A percentile compares a stretch with the other conserved stretches of the same genome.
Evolutionary conservation across 75 land plant genomes (phyloP).

Genomic region (Adiantum capillusveneris): DNA sequence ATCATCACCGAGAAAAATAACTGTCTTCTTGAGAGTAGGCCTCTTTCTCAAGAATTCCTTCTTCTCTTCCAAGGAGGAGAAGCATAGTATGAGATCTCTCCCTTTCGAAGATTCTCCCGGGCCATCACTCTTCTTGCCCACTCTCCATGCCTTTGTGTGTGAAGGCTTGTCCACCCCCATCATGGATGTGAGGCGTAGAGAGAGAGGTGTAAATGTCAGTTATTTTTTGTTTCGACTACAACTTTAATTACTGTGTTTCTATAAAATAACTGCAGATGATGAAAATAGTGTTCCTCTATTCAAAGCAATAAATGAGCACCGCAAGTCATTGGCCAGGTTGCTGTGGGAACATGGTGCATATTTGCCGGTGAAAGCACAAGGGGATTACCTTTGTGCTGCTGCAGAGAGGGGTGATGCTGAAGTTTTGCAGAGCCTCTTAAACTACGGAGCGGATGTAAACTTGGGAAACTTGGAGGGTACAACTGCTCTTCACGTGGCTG

Average conservation of each 20-base stretch:
- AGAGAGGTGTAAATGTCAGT: too few relatives aligned
- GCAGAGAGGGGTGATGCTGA: constrained; percentile 41
- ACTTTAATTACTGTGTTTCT: too few relatives aligned
- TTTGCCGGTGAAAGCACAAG: constrained; percentile 35
- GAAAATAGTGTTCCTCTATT: constrained; percentile 73
- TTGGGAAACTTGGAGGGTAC: constrained; percentile 34
- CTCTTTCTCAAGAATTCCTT: too few relatives aligned
- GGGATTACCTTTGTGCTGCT: constrained; percentile 50
- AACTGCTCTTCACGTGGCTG: constrained; percentile 69
- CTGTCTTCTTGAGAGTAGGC: too few relatives aligned
- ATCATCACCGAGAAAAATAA: too few relatives aligned
- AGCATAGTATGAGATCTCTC: too few relatives aligned
- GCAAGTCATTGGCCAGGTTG: constrained; percentile 30
- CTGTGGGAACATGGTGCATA: constrained; percentile 56
- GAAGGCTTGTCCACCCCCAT: too few relatives aligned
- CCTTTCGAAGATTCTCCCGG: too few relatives aligned
- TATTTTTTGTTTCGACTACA: too few relatives aligned
- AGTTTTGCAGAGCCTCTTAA: constrained; percentile 45
- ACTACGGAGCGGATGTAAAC: constrained; percentile 54
- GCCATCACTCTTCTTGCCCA: too few relatives aligned
- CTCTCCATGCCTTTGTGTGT: too few relatives aligned
- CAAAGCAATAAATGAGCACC: constrained; percentile 55
- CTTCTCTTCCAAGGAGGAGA: too few relatives aligned
- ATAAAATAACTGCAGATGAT: constrained; percentile 76
- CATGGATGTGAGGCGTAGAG: background rate